Base-by-base conservation (phyloP, 495 filamentous ascomycete species). In the Bryoglossum gracile region DNA sequence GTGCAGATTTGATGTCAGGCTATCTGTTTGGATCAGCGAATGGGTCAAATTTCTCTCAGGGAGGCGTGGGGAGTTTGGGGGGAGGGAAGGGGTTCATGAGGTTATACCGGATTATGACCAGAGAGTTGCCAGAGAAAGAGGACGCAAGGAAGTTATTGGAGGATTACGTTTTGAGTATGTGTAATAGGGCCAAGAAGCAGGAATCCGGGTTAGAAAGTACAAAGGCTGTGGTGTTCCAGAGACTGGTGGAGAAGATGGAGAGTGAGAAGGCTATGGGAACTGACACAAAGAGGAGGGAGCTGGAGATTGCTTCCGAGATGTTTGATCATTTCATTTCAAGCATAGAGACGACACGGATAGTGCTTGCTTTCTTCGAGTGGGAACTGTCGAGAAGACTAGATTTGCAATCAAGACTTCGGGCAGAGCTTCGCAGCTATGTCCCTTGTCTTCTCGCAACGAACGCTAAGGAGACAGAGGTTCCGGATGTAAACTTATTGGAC, bases 241-340 rank as follows among this genome's bases (percentile, higher is more conserved):
- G n/a, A n/a, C n/a, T n/a, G n/a, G n/a, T n/a, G n/a, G n/a, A n/a
- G n/a, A n/a, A n/a, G n/a, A n/a, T n/a, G n/a, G n/a, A n/a, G n/a
- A n/a, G n/a, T n/a, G n/a, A n/a, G n/a, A n/a, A n/a, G n/a, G n/a
- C n/a, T n/a, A n/a, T n/a, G n/a, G n/a, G n/a, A n/a, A n/a, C n/a
- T n/a, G n/a, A n/a, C 37, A 40, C 37, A 22, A 17, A 40, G 6
- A 14, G 4, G 1, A 40, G 14, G 14, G 19, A 40, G 14, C 11
- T 40, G 18, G 37, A 14, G 3, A 57, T 82, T 16, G 80, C 81
- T 1, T 80, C 74, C 8, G 84, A 88, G 62, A 64, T 85, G 46
- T 71, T 85, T n/a, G 85, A 89, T 57, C 84, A 89, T 48, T 65
- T 85, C 14, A 73, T 79, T 1, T 85, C 85, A 0, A 84, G 84